Percentiles rank a stretch among this genome's conserved stretches.
phyloP scores from a whole-genome alignment of 345 rosid species.

The Boechera retrofracta region DNA sequence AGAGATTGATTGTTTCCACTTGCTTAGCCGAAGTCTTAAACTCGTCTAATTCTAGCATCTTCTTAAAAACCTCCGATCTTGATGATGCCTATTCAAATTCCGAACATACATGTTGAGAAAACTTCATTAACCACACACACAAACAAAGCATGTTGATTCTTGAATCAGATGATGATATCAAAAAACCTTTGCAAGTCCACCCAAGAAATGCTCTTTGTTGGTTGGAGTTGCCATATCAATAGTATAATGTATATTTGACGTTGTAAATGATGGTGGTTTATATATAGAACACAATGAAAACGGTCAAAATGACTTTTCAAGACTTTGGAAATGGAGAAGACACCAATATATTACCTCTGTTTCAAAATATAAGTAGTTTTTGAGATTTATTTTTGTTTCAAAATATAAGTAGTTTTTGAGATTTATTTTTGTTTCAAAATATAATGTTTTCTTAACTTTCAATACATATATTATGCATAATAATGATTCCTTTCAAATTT shows the following conservation, averaged over 20 bases:
- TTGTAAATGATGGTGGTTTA: background rate
- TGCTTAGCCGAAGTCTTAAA: background rate
- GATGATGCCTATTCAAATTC: background rate
- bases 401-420: no score
- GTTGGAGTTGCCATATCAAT: background rate
- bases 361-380: no score
- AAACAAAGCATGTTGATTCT: background rate
- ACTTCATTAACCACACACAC: background rate
- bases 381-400: no score
- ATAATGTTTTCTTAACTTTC: no score
- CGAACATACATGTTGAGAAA: background rate
- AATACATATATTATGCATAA: no score
- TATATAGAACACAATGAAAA: background rate
- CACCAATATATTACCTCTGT: background rate
- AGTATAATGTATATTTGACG: background rate
- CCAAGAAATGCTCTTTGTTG: background rate
- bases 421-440: no score
- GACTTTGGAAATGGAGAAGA: background rate
- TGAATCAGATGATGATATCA: background rate
- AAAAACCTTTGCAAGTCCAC: conserved; percentile 9
- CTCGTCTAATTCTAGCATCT: background rate
- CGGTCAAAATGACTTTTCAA: background rate
- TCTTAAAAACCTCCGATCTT: background rate
- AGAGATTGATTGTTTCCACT: background rate
- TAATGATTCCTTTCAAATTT: no score